Conservation (phyloP, 768 basidiomycete species). For the Podaxis sp. region DNA sequence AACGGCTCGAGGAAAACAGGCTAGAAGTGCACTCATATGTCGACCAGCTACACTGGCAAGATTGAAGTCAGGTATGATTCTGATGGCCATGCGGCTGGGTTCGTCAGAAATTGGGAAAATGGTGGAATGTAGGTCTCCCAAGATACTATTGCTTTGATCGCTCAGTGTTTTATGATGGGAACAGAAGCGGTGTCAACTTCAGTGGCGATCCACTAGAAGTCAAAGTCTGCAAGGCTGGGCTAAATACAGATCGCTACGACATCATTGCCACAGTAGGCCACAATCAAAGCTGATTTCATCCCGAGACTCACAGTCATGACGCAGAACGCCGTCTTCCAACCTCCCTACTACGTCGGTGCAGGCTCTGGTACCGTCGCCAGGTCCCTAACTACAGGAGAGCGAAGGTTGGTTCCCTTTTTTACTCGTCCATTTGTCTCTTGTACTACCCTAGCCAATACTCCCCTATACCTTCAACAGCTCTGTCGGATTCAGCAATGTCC, state of each 20-base stretch:
- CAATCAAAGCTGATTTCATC: neutral
- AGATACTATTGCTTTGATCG: neutral
- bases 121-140: constrained; percentile 23
- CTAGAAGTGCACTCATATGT: neutral
- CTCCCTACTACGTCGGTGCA: constrained; percentile 39
- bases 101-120: constrained; percentile 28
- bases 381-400: constrained; percentile 16
- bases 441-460: neutral
- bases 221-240: constrained; percentile 25
- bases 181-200: constrained; percentile 34
- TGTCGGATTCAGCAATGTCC: constrained; percentile 34
- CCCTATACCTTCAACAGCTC: constrained; percentile 21
- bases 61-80: constrained; percentile 31
- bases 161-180: neutral
- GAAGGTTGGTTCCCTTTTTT: constrained; percentile 18
- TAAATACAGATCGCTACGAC: constrained; percentile 25
- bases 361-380: constrained; percentile 14
- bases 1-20: neutral
- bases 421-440: neutral
- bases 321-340: constrained; percentile 38
- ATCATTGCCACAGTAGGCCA: constrained; percentile 36
- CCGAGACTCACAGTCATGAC: neutral
- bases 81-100: constrained; percentile 19
- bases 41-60: constrained; percentile 30
- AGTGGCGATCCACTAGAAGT: constrained; percentile 31